Evolutionary conservation across 345 rosid genomes (phyloP), one percentile per base, ranked within the genome.

Genomic region (Ceriops tagal): DNA sequence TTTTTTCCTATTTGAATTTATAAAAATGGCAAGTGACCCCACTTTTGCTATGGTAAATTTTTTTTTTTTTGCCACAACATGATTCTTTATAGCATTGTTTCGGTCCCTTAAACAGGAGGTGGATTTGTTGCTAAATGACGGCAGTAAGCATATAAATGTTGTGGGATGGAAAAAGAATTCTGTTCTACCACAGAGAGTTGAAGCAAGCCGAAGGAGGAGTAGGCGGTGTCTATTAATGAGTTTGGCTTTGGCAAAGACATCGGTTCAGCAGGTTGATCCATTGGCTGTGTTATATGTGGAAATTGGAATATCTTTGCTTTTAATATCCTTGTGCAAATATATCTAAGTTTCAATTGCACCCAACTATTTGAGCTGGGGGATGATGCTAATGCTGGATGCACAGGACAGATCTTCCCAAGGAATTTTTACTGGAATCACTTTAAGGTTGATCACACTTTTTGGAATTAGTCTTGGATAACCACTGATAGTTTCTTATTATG

Each of bases 91-190:
- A 15, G 18, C 15, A 24, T 73, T 74, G 70, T 3, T 74, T 85
- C 66, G 59, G 61, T 61, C 18, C 18, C 49, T 71, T 74, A 67
- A 68, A 49, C 89, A 93, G 97, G 99, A 93, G 80, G 99, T 93
- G 65, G 99, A 93, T 73, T 88, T 93, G 87, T 73, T 93, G 85
- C 84, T 93, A 69, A 93, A 93, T 83, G 99, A 93, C 81, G 99
- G 99, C 71, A 93, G 99, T 70, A 93, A 93, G 92, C 99, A 93
- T 79, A 84, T 88, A 74, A 93, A 93, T 80, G 97, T 85, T 67
- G 82, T 80, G 27, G 96, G 87, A 72, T 93, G 99, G 99, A 89
- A 96, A 87, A 89, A 89, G 75, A 86, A 80, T 86, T 83, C 83
- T 58, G 76, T 80, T 76, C 77, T 89, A 77, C 84, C 97, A 15